Evolutionary conservation across 2,329 filamentous ascomycete species (phyloP), one percentile per base, ranked within the genome.

Genomic region (Penicillium crustosum): DNA sequence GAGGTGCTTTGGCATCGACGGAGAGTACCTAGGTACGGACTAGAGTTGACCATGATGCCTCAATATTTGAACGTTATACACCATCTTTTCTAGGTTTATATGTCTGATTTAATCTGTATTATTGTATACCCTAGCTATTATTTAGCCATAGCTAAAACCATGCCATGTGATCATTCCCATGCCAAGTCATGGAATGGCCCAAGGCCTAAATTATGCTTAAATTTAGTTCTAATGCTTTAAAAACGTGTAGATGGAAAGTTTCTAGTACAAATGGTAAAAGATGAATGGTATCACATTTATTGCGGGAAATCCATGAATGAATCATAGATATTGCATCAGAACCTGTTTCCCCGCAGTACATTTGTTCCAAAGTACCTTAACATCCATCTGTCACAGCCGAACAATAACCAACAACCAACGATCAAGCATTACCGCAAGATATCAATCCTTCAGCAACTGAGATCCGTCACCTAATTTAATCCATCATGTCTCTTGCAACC

Each of bases 401-500:
- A 10, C 8, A 23, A 6, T 36, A 19, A 3, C 4, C 43, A 31
- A 39, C 10, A 23, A 29, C 3, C 41, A 31, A 39, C 10, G n/a
- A 29, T 5, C 41, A n/a, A 45, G 6, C 17, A 19, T 47, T 33
- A 1, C 13, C 12, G 6, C 29, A 21, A 27, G 23, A 21, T 1
- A 6, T 25, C 6, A 6, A 35, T 12, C 29, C 6, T 42, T 39
- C 2, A 13, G 15, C 6, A 9, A 31, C 36, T 23, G 15, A 38
- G 3, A 44, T n/a, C 21, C 10, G 21, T 6, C n/a, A 9, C 21
- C 8, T 2, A 36, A 7, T 38, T 13, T 2, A n/a, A 7, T 23
- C 31, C 35, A 73, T 57, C 60, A 78, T 78, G 75, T 75, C 76
- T 59, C 69, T 79, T 55, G 75, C 75, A 54, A 78, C 77, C 43